Evolutionary conservation across 495 filamentous ascomycete species (phyloP).

Genomic region (Aspergillus affinis): DNA sequence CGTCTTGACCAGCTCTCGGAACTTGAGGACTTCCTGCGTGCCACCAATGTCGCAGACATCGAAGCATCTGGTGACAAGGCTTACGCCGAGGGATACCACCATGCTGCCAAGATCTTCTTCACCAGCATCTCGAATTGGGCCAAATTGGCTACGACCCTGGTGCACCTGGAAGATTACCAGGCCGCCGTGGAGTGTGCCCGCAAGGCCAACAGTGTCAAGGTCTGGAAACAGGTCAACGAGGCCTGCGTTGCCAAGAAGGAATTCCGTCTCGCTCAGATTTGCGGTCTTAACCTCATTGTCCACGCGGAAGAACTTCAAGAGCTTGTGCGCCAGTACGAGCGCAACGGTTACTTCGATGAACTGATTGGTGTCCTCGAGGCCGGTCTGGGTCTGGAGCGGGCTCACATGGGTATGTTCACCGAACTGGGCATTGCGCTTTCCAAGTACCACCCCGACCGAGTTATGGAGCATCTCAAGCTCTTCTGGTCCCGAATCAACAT

Average conservation of each 20-base stretch:
- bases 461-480: slow-evolving; percentile 98
- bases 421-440: slow-evolving; percentile 91
- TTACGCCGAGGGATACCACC: slow-evolving; percentile 89
- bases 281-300: slow-evolving; percentile 97
- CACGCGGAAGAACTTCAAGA: slow-evolving; percentile 95
- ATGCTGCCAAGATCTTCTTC: slow-evolving; percentile 99
- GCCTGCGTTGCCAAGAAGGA: slow-evolving; percentile 98
- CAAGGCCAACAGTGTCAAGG: slow-evolving; percentile 99
- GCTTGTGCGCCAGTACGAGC: slow-evolving; percentile 94
- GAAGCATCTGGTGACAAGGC: slow-evolving; percentile 98
- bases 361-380: slow-evolving; percentile 93
- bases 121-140: slow-evolving; percentile 99
- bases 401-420: slow-evolving; percentile 96
- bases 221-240: slow-evolving; percentile 98
- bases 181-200: slow-evolving; percentile 97
- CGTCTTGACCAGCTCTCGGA: slow-evolving; percentile 88
- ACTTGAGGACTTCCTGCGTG: slow-evolving; percentile 93
- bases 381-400: slow-evolving; percentile 90
- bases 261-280: slow-evolving; percentile 98
- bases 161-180: slow-evolving; percentile 96
- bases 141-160: slow-evolving; percentile 94
- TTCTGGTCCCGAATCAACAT: slow-evolving; percentile 99
- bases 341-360: slow-evolving; percentile 97
- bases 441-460: slow-evolving; percentile 93
- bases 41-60: slow-evolving; percentile 91